These are phyloP conservation scores for Biancaea sappan DNA, from an alignment of 306 rosid species.

Conservation along the genomic window DNA sequence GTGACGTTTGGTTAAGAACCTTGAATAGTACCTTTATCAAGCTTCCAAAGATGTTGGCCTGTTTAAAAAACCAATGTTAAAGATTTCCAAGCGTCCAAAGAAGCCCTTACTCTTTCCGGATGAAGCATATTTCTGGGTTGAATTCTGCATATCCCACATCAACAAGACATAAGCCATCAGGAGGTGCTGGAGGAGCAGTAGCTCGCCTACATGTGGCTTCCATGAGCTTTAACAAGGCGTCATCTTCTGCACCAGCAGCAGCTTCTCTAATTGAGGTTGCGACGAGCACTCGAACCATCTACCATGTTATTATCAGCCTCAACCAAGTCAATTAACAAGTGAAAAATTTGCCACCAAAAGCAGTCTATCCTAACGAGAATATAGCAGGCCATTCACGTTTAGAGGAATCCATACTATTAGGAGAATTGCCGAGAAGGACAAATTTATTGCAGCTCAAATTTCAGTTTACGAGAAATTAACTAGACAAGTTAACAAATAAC, in stretches of 20 bases:
- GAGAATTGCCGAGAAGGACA: background rate
- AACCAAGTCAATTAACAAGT: slow-evolving; percentile 14
- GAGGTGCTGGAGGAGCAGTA: slow-evolving; percentile 96
- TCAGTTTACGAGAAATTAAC: background rate
- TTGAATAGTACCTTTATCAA: too few species aligned
- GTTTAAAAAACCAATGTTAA: too few species aligned
- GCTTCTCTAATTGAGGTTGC: slow-evolving; percentile 95
- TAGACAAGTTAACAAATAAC: background rate
- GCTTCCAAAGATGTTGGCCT: too few species aligned
- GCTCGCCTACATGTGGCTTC: slow-evolving; percentile 94
- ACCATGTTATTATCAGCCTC: slow-evolving; percentile 32
- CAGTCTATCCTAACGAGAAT: background rate
- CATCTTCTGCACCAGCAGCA: slow-evolving; percentile 87
- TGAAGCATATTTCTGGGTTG: slow-evolving; percentile 53
- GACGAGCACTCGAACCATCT: slow-evolving; percentile 96
- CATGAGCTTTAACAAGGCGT: slow-evolving; percentile 74
- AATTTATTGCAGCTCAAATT: background rate
- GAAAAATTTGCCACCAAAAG: background rate
- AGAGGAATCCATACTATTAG: background rate
- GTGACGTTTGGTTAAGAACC: slow-evolving; percentile 2
- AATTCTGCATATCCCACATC: slow-evolving; percentile 89
- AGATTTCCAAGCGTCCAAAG: slow-evolving; percentile 1
- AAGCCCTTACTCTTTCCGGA: slow-evolving; percentile 43
- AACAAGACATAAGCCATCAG: slow-evolving; percentile 85
- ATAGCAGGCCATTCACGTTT: background rate